phyloP scores from a whole-genome alignment of 2,329 filamentous ascomycete genomes.

The Pseudogymnoascus sp. region DNA sequence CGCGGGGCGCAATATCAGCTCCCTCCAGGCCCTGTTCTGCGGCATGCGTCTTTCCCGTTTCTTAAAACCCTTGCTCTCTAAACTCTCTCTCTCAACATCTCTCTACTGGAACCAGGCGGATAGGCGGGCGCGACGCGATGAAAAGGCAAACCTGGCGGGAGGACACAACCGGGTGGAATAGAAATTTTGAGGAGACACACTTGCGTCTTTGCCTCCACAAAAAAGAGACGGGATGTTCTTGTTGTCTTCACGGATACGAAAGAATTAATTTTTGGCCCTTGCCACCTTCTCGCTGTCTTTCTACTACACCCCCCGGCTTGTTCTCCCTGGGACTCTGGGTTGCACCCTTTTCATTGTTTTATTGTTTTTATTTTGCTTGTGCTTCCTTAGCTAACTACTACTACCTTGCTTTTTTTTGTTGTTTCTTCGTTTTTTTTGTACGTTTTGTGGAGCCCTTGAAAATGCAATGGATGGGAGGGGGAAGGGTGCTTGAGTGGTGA shows the following conservation, averaged over 20 bases:
- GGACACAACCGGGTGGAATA: slow-evolving; percentile 2
- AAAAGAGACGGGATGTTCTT: slow-evolving; percentile 4
- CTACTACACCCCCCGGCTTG: not conserved
- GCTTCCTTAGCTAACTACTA: slow-evolving; percentile 6
- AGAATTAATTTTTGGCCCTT: slow-evolving; percentile 7
- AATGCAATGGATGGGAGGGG: slow-evolving; percentile 6
- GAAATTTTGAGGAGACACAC: not conserved
- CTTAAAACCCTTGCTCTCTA: not conserved
- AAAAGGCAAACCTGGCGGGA: not conserved
- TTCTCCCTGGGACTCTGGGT: not conserved
- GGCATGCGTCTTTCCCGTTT: slow-evolving; percentile 5
- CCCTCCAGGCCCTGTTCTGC: slow-evolving; percentile 1
- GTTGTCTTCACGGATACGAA: slow-evolving; percentile 8
- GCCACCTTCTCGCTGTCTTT: slow-evolving; percentile 3
- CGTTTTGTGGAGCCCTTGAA: slow-evolving; percentile 7
- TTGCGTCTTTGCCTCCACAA: not conserved
- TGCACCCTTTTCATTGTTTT: not conserved
- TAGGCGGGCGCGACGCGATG: slow-evolving; percentile 3
- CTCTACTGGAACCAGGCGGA: slow-evolving; percentile 7
- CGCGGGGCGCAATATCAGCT: not conserved
- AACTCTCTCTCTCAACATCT: not conserved
- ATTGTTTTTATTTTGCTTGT: slow-evolving; percentile 5
- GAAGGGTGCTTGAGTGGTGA: slow-evolving; percentile 6
- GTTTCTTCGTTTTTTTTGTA: slow-evolving; percentile 1
- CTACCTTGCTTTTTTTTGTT: not conserved